Evolutionary conservation across 768 basidiomycete genomes (phyloP).

Genomic region (Mycena haematopus): DNA sequence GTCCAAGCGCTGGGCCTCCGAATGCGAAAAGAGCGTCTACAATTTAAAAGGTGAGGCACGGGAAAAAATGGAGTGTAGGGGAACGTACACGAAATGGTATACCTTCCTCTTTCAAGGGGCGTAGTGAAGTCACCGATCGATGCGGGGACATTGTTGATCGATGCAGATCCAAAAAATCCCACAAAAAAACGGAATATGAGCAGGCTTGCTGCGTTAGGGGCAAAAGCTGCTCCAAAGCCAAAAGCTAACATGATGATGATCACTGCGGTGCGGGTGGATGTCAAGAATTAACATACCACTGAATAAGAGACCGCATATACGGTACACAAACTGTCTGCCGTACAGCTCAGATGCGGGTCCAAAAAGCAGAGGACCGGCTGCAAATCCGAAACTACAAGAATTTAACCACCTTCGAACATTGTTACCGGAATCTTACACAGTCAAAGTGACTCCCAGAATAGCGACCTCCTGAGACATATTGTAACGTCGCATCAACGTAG

Average conservation of each 20-base stretch:
- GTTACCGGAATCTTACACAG: constrained; percentile 1
- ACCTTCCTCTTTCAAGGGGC: neutral
- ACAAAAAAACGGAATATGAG: constrained; percentile 26
- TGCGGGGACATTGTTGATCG: constrained; percentile 26
- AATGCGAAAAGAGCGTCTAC: constrained; percentile 28
- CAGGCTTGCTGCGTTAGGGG: constrained; percentile 13
- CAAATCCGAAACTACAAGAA: constrained; percentile 23
- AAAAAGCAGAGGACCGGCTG: constrained; percentile 29
- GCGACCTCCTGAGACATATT: constrained; percentile 24
- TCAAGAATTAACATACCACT: constrained; percentile 15
- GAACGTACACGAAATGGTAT: constrained; percentile 23
- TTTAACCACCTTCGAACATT: neutral
- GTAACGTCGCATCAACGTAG: constrained; percentile 15
- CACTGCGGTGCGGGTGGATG: neutral
- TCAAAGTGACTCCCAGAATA: constrained; percentile 17
- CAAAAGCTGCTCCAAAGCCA: constrained; percentile 25
- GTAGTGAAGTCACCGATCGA: constrained; percentile 26
- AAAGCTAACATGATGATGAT: constrained; percentile 14
- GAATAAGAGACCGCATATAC: constrained; percentile 7
- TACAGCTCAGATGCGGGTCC: constrained; percentile 35
- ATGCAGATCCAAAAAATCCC: constrained; percentile 25
- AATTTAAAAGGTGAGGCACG: neutral
- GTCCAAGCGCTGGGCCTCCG: constrained; percentile 24
- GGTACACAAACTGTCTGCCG: constrained; percentile 27
- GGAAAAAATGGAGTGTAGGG: neutral